Conservation (phyloP, 2,329 filamentous ascomycete species). For the Fusarium sp. region DNA sequence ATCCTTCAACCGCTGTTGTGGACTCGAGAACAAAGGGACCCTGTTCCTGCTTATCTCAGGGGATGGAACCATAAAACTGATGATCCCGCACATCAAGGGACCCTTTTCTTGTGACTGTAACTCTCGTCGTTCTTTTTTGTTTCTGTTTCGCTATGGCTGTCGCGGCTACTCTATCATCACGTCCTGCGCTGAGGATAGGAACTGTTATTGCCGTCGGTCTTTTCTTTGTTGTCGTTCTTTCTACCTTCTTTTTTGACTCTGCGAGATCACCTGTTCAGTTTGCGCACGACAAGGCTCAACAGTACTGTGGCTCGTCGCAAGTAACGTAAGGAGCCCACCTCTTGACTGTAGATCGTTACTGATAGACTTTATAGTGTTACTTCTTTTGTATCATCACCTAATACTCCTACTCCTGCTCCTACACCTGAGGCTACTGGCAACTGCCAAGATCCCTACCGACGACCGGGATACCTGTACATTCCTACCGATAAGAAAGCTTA, state of each 20-base stretch:
- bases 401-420: not conserved
- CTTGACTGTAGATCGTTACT: not conserved
- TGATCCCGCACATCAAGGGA: not conserved
- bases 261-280: slow-evolving; percentile 23
- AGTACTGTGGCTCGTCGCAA: slow-evolving; percentile 22
- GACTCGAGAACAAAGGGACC: not conserved
- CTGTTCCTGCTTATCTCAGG: not conserved
- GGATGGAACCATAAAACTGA: not conserved
- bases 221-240: slow-evolving; percentile 34
- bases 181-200: slow-evolving; percentile 23
- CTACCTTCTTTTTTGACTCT: slow-evolving; percentile 19
- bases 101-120: not conserved
- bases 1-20: not conserved
- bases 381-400: slow-evolving; percentile 13
- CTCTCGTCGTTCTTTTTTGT: not conserved
- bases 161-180: slow-evolving; percentile 22
- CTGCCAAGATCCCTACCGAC: slow-evolving; percentile 54
- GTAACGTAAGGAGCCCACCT: not conserved
- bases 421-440: slow-evolving; percentile 13
- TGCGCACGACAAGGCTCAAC: slow-evolving; percentile 27
- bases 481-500: slow-evolving; percentile 67
- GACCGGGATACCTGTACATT: slow-evolving; percentile 68
- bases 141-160: slow-evolving; percentile 17
- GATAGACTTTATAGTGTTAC: not conserved
- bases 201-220: slow-evolving; percentile 13